Evolutionary conservation across 306 rosid species (phyloP).

Genomic region (Betula pendula): DNA sequence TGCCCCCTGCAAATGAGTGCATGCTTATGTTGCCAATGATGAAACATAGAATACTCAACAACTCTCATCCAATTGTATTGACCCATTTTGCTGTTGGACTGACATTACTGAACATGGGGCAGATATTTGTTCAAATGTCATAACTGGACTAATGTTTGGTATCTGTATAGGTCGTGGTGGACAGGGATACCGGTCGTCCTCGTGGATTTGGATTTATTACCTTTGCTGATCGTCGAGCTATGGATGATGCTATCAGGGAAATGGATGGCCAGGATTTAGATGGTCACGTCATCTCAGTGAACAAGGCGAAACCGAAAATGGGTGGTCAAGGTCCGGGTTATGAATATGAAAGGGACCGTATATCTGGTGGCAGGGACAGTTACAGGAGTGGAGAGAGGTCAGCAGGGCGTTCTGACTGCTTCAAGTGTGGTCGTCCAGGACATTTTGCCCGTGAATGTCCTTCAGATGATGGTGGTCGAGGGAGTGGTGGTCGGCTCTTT

Average conservation of each 20-base stretch:
- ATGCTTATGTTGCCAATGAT: too few relatives aligned
- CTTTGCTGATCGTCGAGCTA: conserved; percentile 34
- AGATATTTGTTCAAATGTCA: neutral
- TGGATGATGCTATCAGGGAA: conserved; percentile 43
- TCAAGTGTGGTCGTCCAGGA: conserved; percentile 47
- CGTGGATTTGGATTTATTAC: conserved; percentile 47
- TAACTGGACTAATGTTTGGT: conserved; percentile 9
- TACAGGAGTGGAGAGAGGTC: conserved; percentile 28
- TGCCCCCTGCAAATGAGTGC: too few relatives aligned
- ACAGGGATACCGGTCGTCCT: conserved; percentile 43
- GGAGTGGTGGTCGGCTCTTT: conserved; percentile 20
- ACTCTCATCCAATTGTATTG: neutral
- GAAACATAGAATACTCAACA: neutral
- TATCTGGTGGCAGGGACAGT: conserved; percentile 17
- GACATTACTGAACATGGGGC: neutral
- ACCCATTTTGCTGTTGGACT: neutral
- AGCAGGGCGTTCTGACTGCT: conserved; percentile 38
- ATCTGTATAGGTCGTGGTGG: conserved; percentile 39
- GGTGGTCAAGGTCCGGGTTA: conserved; percentile 24
- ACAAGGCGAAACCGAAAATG: conserved; percentile 41
- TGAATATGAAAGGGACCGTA: conserved; percentile 18
- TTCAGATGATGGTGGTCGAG: conserved; percentile 32
- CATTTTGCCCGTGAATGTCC: conserved; percentile 49
- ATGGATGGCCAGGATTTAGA: conserved; percentile 43
- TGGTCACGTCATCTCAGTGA: conserved; percentile 38